Evolutionary conservation across 805 yeast species (phyloP), one percentile per base, ranked within the genome.

Genomic region (Spathaspora passalidarum): DNA sequence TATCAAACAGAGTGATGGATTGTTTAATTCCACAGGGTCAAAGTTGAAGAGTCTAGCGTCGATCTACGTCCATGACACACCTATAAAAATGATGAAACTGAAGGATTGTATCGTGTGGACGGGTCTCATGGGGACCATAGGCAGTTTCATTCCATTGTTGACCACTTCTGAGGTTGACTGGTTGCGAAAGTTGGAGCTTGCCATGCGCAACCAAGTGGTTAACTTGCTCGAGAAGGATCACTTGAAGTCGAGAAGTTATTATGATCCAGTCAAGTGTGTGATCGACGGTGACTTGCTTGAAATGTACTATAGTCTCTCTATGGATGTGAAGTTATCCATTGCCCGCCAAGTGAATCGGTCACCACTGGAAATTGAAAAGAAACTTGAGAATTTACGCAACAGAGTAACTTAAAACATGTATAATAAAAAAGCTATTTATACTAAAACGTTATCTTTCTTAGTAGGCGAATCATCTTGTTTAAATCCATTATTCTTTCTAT

Each of bases 271-370:
- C 2, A 84, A 82, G 51, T 76, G 80, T 42, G 82, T 86, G 2
- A 75, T 94, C 35, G 97, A 94, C 65, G 99, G 99, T 8, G 98
- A 94, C 59, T 68, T 88, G 13, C 70, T 92, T 40, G 97, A 89
- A 55, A 60, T 64, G 36, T 87, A 70, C 56, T 63, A 57, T 40
- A 56, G 61, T 8, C 59, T 79, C 17, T 56, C 57, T 11, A 59
- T 62, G 1, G 54, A 66, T 1, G 57, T 61, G 3, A 71, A 76
- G 46, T 53, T 68, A 17, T 61, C 57, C 16, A 64, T 78, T 22
- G 72, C 74, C 6, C 55, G 63, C 11, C 63, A 63, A 38, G 56
- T 80, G 56, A 81, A 79, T 25, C 64, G 79, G 48, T 55, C 71
- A 1, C 75, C 80, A 1, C 56, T 62, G 38, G 82, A 80, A 29